These are phyloP conservation scores for Teunomyces tritomae DNA, from an alignment of 805 yeast genomes.

Conservation along the genomic window DNA sequence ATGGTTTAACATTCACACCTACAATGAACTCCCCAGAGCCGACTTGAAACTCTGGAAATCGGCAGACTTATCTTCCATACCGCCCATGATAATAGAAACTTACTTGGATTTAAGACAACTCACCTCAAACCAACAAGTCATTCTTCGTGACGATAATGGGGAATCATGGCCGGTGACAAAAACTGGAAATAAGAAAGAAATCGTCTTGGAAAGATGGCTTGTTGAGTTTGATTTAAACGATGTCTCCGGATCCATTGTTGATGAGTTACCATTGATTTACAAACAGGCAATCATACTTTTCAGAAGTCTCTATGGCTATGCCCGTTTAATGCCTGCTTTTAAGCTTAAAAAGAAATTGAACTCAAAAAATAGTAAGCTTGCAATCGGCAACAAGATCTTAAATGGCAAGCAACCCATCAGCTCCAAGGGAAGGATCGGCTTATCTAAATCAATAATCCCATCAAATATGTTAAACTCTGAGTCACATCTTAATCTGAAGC, in stretches of 20 bases:
- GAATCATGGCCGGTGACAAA: constrained; percentile 56
- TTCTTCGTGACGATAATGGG: constrained; percentile 54
- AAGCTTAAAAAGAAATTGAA: constrained; percentile 44
- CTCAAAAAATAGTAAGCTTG: constrained; percentile 22
- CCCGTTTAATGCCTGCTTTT: constrained; percentile 70
- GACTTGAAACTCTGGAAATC: constrained; percentile 63
- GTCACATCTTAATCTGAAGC: constrained; percentile 59
- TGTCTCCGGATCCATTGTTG: constrained; percentile 32
- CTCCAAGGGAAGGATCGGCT: constrained; percentile 81
- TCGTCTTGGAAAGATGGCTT: constrained; percentile 94
- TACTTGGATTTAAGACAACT: constrained; percentile 65
- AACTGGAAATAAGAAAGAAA: constrained; percentile 65
- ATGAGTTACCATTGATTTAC: constrained; percentile 66
- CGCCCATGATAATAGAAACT: constrained; percentile 86
- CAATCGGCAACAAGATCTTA: constrained; percentile 57
- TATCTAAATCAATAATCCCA: constrained; percentile 64
- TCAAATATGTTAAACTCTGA: constrained; percentile 32
- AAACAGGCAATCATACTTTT: constrained; percentile 73
- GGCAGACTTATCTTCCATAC: constrained; percentile 45
- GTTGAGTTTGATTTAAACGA: constrained; percentile 66
- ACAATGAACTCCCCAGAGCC: constrained; percentile 41
- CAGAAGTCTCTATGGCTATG: constrained; percentile 66
- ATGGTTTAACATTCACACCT: constrained; percentile 62
- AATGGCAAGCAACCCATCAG: constrained; percentile 79
- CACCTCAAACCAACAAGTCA: constrained; percentile 54